Conservation (phyloP, 1,284 basidiomycete species). For the Ceratobasidium sp. region DNA sequence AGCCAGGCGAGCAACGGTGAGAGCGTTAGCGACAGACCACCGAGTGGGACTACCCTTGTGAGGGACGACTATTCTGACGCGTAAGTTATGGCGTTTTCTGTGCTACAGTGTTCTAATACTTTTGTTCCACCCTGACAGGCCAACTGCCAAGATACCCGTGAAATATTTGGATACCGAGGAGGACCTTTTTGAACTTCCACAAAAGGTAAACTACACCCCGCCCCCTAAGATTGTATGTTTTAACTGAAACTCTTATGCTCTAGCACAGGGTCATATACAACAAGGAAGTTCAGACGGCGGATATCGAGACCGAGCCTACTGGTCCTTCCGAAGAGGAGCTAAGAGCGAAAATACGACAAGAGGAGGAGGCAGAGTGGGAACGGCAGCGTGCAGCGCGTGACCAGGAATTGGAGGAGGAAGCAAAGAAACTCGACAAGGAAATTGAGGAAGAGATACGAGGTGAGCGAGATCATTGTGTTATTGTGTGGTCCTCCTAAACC, state of each 20-base stretch:
- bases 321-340: conserved; percentile 75
- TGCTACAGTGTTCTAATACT: background rate
- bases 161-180: conserved; percentile 87
- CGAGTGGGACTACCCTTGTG: conserved; percentile 21
- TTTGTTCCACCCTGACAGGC: background rate
- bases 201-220: conserved; percentile 65
- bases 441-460: conserved; percentile 85
- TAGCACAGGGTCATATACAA: conserved; percentile 92
- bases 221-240: background rate
- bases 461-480: conserved; percentile 52
- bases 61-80: conserved; percentile 37
- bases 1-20: conserved; percentile 71
- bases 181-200: conserved; percentile 89
- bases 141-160: conserved; percentile 52
- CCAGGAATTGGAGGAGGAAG: conserved; percentile 83
- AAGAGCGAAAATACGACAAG: conserved; percentile 72
- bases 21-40: conserved; percentile 37
- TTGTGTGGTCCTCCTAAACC: background rate
- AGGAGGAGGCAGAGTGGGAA: conserved; percentile 73
- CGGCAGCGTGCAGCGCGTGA: conserved; percentile 71
- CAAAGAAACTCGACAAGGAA: conserved; percentile 78
- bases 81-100: background rate
- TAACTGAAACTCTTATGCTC: conserved; percentile 41
- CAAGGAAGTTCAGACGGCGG: conserved; percentile 90
- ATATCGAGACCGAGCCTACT: conserved; percentile 64